Percentiles rank a stretch among this genome's conserved stretches.
Evolutionary conservation across 257 asterid species (phyloP).

Genomic region (Ocimum tenuiflorum): DNA sequence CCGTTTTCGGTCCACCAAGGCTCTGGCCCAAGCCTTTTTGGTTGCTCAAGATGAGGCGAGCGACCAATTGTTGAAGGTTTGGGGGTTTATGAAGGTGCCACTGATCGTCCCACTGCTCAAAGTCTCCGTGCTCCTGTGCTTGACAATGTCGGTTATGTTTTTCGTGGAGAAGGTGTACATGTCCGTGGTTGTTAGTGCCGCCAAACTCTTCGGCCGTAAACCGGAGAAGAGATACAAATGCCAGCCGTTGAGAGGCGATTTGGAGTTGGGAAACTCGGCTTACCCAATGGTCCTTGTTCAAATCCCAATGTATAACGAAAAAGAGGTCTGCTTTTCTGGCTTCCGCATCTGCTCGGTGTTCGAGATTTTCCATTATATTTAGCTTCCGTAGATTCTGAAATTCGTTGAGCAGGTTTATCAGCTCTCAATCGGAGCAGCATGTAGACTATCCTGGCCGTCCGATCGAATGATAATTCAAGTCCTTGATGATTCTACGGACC

Average conservation of each 20-base stretch:
- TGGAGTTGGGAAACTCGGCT: constrained; percentile 69
- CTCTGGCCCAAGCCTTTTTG: too few relatives aligned
- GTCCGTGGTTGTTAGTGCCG: constrained; percentile 54
- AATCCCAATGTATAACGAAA: constrained; percentile 94
- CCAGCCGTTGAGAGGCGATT: constrained; percentile 80
- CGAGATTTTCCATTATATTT: not conserved
- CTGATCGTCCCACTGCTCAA: constrained; percentile 67
- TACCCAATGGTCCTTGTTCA: constrained; percentile 87
- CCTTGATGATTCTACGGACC: constrained; percentile 92
- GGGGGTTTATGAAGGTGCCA: constrained; percentile 75
- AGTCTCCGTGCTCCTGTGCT: constrained; percentile 44
- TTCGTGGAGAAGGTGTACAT: constrained; percentile 81
- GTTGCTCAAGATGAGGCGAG: constrained; percentile 40
- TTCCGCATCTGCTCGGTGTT: not conserved
- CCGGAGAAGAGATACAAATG: constrained; percentile 74
- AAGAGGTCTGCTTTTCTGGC: constrained; percentile 43
- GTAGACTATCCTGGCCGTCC: constrained; percentile 91
- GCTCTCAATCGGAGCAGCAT: constrained; percentile 93
- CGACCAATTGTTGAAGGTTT: constrained; percentile 41
- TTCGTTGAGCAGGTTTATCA: constrained; percentile 55
- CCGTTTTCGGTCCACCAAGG: too few relatives aligned
- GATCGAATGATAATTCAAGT: constrained; percentile 79
- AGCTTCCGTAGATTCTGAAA: not conserved
- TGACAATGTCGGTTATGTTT: constrained; percentile 77
- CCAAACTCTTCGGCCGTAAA: constrained; percentile 56